These are phyloP conservation scores for Hymenoscyphus fructigenus DNA, from an alignment of 2,329 filamentous ascomycete species.

Conservation along the genomic window DNA sequence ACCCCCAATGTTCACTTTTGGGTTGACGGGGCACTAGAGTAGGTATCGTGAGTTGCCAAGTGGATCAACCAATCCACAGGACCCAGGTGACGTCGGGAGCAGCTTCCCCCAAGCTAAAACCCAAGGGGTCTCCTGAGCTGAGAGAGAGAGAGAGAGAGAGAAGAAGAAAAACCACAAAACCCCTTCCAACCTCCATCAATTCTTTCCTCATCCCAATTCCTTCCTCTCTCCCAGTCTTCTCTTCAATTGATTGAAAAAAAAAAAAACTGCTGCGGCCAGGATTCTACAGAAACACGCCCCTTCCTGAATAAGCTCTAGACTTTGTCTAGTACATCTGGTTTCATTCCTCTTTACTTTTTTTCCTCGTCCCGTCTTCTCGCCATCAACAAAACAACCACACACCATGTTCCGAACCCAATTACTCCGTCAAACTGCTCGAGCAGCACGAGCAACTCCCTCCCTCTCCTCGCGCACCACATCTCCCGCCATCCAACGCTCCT, in stretches of 20 bases:
- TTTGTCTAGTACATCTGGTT: background rate
- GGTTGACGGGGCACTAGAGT: conserved; percentile 6
- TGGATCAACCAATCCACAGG: background rate
- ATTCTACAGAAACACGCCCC: background rate
- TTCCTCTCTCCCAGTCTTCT: conserved; percentile 1
- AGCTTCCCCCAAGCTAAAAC: conserved; percentile 5
- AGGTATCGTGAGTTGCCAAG: conserved; percentile 11
- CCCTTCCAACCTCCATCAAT: background rate
- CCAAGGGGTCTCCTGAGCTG: conserved; percentile 12
- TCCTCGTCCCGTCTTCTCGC: background rate
- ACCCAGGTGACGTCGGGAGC: conserved; percentile 5
- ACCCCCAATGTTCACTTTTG: background rate
- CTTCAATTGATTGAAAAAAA: background rate
- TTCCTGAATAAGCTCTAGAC: background rate
- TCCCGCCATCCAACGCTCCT: conserved; percentile 19
- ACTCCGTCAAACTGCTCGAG: conserved; percentile 30
- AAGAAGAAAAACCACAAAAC: background rate
- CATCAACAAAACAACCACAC: background rate
- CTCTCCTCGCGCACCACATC: conserved; percentile 21
- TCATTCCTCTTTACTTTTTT: conserved; percentile 3
- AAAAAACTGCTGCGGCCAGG: background rate
- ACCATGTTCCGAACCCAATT: conserved; percentile 35
- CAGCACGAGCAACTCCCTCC: conserved; percentile 22
- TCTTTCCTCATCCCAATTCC: background rate
- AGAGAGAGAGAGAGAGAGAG: background rate